Conservation (phyloP, 495 filamentous ascomycete species). For the Rusavskia elegans region DNA sequence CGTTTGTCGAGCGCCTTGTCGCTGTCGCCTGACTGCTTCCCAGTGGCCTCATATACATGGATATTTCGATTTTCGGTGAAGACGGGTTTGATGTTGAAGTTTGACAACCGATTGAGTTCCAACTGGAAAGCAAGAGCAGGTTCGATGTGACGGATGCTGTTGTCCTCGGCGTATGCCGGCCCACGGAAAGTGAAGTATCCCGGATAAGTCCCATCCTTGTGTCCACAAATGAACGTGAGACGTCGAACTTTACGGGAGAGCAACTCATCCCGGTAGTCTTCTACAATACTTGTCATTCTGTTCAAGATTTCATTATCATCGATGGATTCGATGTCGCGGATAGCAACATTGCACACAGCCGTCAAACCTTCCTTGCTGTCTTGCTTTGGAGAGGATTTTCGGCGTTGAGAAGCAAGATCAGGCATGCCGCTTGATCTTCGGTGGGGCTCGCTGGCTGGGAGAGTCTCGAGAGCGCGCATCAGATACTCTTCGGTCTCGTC, state of each 20-base stretch:
- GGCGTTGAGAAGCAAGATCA: conserved; percentile 52
- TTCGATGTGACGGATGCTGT: conserved; percentile 92
- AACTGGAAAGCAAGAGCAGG: conserved; percentile 96
- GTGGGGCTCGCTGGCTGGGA: conserved; percentile 42
- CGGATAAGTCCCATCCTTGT: conserved; percentile 86
- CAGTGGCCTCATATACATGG: conserved; percentile 92
- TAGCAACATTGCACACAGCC: conserved; percentile 78
- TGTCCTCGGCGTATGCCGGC: conserved; percentile 74
- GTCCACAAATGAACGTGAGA: conserved; percentile 90
- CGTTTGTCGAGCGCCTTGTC: conserved; percentile 64
- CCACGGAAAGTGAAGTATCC: conserved; percentile 97
- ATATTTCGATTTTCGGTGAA: conserved; percentile 99
- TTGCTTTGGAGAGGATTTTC: conserved; percentile 14
- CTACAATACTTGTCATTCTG: conserved; percentile 57
- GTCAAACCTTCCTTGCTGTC: conserved; percentile 59
- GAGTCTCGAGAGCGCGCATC: conserved; percentile 61
- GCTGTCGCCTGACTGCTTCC: conserved; percentile 70
- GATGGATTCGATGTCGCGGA: conserved; percentile 75
- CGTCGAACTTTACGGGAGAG: conserved; percentile 67
- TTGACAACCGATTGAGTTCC: conserved; percentile 80
- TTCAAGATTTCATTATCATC: conserved; percentile 68
- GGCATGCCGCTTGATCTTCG: conserved; percentile 42
- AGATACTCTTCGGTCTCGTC: conserved; percentile 86
- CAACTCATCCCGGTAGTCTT: conserved; percentile 74
- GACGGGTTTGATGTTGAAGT: conserved; percentile 93